These are phyloP conservation scores for Coccomyxa sp. DNA, from an alignment of 139 green algal genomes.

Conservation along the genomic window DNA sequence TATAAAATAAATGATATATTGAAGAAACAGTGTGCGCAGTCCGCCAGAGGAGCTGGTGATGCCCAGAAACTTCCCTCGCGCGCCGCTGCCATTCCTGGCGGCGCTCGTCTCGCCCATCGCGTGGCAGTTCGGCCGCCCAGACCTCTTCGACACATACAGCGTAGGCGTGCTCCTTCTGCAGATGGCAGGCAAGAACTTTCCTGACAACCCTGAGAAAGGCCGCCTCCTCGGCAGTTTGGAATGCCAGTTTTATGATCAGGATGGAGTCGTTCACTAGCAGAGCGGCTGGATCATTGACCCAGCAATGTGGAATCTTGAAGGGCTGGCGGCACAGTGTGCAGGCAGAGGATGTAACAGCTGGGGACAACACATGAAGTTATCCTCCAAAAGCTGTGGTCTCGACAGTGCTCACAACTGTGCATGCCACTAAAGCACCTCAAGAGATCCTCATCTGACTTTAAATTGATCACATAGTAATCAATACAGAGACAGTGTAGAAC, in stretches of 20 bases:
- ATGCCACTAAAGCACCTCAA: too few species aligned
- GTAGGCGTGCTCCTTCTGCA: conserved; percentile 71
- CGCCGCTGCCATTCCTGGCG: conserved; percentile 60
- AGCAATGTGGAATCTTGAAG: background rate
- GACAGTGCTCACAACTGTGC: too few species aligned
- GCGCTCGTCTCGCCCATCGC: conserved; percentile 67
- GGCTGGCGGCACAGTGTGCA: background rate
- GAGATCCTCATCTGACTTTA: too few species aligned
- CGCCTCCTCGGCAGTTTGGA: conserved; percentile 13
- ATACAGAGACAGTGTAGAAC: too few species aligned
- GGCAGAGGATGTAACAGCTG: background rate
- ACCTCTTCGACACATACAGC: conserved; percentile 88
- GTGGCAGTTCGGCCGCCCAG: conserved; percentile 74
- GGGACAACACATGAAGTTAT: too few species aligned
- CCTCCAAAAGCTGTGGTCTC: too few species aligned
- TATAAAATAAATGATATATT: too few species aligned
- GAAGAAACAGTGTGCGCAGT: conserved; percentile 26
- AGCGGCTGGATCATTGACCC: background rate
- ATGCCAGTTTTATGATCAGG: background rate
- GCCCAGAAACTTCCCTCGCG: conserved; percentile 70
- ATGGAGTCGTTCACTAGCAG: background rate
- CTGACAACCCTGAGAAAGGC: background rate
- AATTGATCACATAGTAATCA: too few species aligned
- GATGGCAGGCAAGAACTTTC: conserved; percentile 16
- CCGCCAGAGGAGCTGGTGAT: conserved; percentile 89